Evolutionary conservation across 306 rosid genomes (phyloP).

Genomic region (Gastrolobium villosum): DNA sequence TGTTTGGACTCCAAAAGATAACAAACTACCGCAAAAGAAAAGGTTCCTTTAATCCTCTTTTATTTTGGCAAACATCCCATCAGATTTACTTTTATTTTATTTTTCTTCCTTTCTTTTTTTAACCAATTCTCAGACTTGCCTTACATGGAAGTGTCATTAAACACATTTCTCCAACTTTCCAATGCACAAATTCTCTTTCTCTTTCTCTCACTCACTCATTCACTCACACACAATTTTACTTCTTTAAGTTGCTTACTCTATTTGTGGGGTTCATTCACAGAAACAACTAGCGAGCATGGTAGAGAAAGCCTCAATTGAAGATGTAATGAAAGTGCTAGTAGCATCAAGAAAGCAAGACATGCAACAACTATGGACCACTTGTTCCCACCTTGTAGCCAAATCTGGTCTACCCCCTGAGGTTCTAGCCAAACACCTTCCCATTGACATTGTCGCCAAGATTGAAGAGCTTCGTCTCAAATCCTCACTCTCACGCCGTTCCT

Average conservation of each 20-base stretch:
- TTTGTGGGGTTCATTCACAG: slow-evolving; percentile 45
- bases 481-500: slow-evolving; percentile 75
- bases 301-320: slow-evolving; percentile 95
- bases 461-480: slow-evolving; percentile 96
- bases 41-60: slow-evolving; percentile 9
- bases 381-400: slow-evolving; percentile 92
- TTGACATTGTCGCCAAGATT: slow-evolving; percentile 84
- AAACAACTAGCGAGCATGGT: slow-evolving; percentile 99
- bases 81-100: slow-evolving; percentile 12
- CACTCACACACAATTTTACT: not conserved
- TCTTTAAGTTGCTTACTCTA: not conserved
- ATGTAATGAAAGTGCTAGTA: slow-evolving; percentile 92
- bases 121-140: slow-evolving; percentile 1
- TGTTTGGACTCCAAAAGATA: slow-evolving; percentile 50
- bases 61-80: slow-evolving; percentile 51
- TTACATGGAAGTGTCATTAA: not conserved
- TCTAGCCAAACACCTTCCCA: slow-evolving; percentile 89
- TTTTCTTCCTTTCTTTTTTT: not conserved
- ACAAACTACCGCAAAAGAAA: slow-evolving; percentile 37
- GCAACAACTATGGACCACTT: slow-evolving; percentile 97
- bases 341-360: slow-evolving; percentile 98
- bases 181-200: not conserved
- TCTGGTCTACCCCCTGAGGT: slow-evolving; percentile 94
- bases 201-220: not conserved
- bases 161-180: not conserved